Percentiles rank a stretch among this genome's conserved stretches.
Evolutionary conservation across 495 filamentous ascomycete species (phyloP).

Genomic region (Penicillium herquei): DNA sequence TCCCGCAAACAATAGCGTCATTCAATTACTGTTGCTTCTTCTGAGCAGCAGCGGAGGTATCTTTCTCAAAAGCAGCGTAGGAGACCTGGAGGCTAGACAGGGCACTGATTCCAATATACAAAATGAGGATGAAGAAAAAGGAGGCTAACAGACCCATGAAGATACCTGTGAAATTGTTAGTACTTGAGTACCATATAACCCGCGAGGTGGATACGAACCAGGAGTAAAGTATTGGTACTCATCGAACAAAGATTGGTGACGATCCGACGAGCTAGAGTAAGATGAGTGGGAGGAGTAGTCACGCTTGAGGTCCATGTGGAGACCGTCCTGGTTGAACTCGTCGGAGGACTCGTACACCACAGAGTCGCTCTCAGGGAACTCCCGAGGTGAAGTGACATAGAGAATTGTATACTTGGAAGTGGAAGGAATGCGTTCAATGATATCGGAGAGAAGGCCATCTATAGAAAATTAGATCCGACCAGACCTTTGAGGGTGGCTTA

Average conservation of each 20-base stretch:
- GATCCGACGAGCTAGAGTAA: conserved; percentile 10
- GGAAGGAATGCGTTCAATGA: conserved; percentile 54
- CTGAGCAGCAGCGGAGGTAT: conserved; percentile 81
- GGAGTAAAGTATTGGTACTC: conserved; percentile 90
- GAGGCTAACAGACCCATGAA: conserved; percentile 76
- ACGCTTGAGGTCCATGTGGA: conserved; percentile 61
- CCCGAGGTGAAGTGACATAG: conserved; percentile 54
- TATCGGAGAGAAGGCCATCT: conserved; percentile 62
- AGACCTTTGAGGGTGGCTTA: neutral
- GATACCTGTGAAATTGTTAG: conserved; percentile 54
- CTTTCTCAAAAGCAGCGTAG: conserved; percentile 94
- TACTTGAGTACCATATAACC: neutral
- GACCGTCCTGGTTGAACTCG: conserved; percentile 43
- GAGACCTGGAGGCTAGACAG: conserved; percentile 79
- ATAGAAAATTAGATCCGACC: conserved; percentile 1
- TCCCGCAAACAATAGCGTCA: conserved; percentile 5
- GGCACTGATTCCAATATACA: conserved; percentile 73
- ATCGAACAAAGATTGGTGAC: conserved; percentile 69
- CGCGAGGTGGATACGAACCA: conserved; percentile 33
- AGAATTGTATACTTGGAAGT: conserved; percentile 61
- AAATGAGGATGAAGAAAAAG: conserved; percentile 68
- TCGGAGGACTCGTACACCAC: conserved; percentile 52
- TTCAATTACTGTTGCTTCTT: conserved; percentile 68
- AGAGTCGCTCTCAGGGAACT: conserved; percentile 39
- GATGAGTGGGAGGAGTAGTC: conserved; percentile 41